A percentile compares a stretch with the other conserved stretches of the same genome.
phyloP scores from a whole-genome alignment of 768 basidiomycete genomes.

The Myochromella boudieri region DNA sequence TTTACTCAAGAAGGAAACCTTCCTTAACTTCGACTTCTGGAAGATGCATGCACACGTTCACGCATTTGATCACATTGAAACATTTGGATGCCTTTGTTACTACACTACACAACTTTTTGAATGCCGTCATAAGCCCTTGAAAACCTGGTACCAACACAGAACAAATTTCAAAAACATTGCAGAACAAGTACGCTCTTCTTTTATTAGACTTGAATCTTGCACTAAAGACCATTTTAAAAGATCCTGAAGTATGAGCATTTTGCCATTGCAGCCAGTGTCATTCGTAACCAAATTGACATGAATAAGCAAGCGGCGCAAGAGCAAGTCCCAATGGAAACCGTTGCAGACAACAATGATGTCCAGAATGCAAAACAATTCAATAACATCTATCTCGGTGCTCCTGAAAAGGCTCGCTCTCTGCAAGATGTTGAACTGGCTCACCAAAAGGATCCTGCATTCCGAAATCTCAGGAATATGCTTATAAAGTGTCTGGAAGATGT shows the following conservation, averaged over 20 bases:
- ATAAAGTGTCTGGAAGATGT: too few species aligned
- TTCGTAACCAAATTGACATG: constrained; percentile 7
- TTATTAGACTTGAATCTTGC: neutral
- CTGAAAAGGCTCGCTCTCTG: neutral
- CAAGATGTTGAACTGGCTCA: neutral
- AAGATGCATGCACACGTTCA: constrained; percentile 35
- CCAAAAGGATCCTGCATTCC: neutral
- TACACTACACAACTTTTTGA: constrained; percentile 34
- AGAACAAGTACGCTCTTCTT: constrained; percentile 23
- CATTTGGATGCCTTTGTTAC: constrained; percentile 28
- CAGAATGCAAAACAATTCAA: neutral
- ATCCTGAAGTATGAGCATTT: constrained; percentile 12
- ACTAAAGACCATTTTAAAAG: neutral
- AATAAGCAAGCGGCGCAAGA: neutral
- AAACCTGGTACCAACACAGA: constrained; percentile 21
- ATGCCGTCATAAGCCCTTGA: constrained; percentile 26
- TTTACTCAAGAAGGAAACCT: neutral
- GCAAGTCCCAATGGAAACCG: neutral
- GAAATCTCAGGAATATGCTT: too few species aligned
- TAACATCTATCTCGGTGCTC: constrained; percentile 10
- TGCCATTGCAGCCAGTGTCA: constrained; percentile 5
- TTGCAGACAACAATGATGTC: constrained; percentile 1
- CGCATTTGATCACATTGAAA: constrained; percentile 28
- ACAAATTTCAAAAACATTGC: constrained; percentile 35
- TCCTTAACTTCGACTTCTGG: constrained; percentile 32